Percentiles rank a stretch among this genome's conserved stretches.
Evolutionary conservation across 441 rosid species (phyloP).

Genomic region (Metrosideros polymorpha): DNA sequence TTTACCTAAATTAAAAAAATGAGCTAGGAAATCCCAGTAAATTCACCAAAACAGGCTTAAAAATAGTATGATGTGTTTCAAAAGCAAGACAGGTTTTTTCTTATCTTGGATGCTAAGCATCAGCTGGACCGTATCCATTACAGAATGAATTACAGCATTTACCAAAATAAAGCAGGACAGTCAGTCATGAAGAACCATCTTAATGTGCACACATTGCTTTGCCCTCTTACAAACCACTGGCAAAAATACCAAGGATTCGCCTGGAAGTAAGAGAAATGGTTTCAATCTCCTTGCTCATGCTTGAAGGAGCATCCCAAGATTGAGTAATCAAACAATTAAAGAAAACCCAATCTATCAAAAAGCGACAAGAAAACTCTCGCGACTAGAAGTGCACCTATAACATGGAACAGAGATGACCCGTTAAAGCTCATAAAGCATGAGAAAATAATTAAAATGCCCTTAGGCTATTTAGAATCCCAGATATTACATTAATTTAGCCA

Average conservation of each 20-base stretch:
- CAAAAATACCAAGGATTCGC: neutral
- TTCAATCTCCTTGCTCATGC: neutral
- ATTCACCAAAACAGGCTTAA: neutral
- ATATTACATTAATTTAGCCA: neutral
- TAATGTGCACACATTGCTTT: neutral
- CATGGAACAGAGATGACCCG: neutral
- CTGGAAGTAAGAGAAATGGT: neutral
- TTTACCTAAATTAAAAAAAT: neutral
- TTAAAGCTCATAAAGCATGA: neutral
- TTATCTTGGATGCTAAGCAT: neutral
- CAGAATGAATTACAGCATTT: neutral
- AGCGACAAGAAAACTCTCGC: neutral
- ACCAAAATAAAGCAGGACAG: neutral
- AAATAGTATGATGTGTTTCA: neutral
- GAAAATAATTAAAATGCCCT: neutral
- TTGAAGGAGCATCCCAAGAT: neutral
- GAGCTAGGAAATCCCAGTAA: neutral
- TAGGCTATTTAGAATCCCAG: neutral
- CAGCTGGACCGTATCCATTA: neutral
- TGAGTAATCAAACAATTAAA: neutral
- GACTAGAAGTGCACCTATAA: neutral
- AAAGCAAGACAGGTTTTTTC: neutral
- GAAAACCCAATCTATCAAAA: neutral
- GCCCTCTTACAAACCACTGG: neutral
- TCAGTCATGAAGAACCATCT: neutral